phyloP scores from a whole-genome alignment of 805 yeast genomes.

The Yamadazyma nakazawae region DNA sequence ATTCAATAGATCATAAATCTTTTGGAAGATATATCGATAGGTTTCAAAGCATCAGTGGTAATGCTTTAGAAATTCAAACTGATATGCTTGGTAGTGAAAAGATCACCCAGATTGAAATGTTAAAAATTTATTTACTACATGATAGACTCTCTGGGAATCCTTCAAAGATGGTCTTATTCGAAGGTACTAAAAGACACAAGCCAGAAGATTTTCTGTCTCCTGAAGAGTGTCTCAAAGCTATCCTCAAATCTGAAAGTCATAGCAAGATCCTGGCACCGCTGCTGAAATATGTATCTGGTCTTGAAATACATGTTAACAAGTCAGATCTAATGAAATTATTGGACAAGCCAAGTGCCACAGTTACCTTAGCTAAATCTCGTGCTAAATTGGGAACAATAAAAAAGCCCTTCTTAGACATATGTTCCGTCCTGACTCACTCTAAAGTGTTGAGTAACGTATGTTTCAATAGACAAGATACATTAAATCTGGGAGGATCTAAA shows the following conservation, averaged over 20 bases:
- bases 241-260: neutral
- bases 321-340: constrained; percentile 1
- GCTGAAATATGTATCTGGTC: neutral
- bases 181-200: neutral
- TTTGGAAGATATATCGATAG: neutral
- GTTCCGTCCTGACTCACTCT: constrained; percentile 41
- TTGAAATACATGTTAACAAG: constrained; percentile 1
- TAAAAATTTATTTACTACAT: constrained; percentile 6
- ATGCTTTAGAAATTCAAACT: constrained; percentile 14
- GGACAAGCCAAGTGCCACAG: constrained; percentile 35
- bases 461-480: constrained; percentile 20
- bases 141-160: constrained; percentile 1
- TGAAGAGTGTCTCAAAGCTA: neutral
- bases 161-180: neutral
- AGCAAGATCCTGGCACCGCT: neutral
- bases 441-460: constrained; percentile 21
- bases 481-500: constrained; percentile 6
- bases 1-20: neutral
- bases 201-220: neutral
- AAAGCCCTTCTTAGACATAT: constrained; percentile 49
- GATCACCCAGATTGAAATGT: neutral
- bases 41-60: constrained; percentile 19
- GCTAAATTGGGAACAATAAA: constrained; percentile 34
- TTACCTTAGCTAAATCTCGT: constrained; percentile 37
- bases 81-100: neutral